phyloP scores from a whole-genome alignment of 2,329 filamentous ascomycete species.

The Fusarium sp. region DNA sequence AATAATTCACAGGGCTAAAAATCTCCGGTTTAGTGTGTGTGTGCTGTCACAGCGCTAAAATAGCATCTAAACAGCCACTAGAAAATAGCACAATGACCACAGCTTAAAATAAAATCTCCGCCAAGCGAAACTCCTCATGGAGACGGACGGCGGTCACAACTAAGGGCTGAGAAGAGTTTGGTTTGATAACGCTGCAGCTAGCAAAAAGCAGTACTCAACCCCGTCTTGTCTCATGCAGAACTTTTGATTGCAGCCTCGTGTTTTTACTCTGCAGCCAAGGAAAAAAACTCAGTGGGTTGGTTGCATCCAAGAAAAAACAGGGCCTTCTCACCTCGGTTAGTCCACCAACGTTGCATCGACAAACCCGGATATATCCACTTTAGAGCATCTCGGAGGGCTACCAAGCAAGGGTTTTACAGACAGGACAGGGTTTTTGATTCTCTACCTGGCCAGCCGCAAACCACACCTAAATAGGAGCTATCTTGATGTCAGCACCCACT shows the following conservation, averaged over 20 bases:
- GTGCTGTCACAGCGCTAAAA: not conserved
- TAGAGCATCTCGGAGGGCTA: not conserved
- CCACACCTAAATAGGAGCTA: not conserved
- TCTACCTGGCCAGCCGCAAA: not conserved
- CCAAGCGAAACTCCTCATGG: not conserved
- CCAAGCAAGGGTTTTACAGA: not conserved
- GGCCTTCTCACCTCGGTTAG: conserved; percentile 4
- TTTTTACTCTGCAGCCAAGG: conserved; percentile 6
- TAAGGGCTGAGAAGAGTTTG: conserved; percentile 12
- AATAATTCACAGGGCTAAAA: conserved; percentile 1
- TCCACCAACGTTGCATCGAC: not conserved
- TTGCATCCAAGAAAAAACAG: conserved; percentile 6
- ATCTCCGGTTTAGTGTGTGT: conserved; percentile 3
- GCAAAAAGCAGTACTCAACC: not conserved
- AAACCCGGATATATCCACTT: not conserved
- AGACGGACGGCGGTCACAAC: not conserved
- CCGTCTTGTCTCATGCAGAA: conserved; percentile 14
- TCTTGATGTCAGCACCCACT: too few species aligned
- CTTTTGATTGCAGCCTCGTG: conserved; percentile 36
- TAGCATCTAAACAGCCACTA: not conserved
- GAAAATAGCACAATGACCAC: not conserved
- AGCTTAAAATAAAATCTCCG: not conserved
- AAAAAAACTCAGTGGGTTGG: not conserved
- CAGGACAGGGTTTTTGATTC: not conserved
- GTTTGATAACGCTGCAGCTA: conserved; percentile 23